Evolutionary conservation across 345 rosid genomes (phyloP), one percentile per base, ranked within the genome.

Genomic region (thale cress (Arabidopsis thaliana)): DNA sequence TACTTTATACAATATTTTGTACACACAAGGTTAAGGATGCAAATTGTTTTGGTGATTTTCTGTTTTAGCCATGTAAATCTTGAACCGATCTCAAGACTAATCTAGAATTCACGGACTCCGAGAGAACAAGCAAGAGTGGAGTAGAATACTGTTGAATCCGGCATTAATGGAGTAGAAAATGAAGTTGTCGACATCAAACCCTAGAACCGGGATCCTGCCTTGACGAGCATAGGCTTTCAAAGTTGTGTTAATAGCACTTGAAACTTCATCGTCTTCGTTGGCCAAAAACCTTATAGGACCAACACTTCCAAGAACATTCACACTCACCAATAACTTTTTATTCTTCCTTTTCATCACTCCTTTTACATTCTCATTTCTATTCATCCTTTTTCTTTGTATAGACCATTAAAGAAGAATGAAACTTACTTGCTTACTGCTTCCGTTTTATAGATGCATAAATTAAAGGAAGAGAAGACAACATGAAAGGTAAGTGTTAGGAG

Each of bases 121-220:
- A 58, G 10, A 6, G 28, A 25, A 61, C n/a, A 52, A 23, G 4
- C 14, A 51, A 37, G 25, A 22, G 6, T 45, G 20, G 4, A 10
- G 57, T 64, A 40, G 36, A 59, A 8, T 80, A 87, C 86, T 82
- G 14, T 78, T 78, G 36, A 84, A 87, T 41, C 79, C 73, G 45
- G 77, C 67, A 66, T 75, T 69, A 40, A 74, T 55, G 57, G 64
- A 72, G 78, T 87, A 84, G 69, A 90, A 88, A 65, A 78, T 66
- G 79, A 90, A 90, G 65, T 81, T 79, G 46, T 84, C 63, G 37
- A 81, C 70, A 38, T 87, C 75, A 4, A 82, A 75, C 38, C 96
- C 91, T 25, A 93, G 93, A 79, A 86, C 77, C 0, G 93, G 98
- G 61, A 90, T 86, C 41, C 98, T 85, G 41, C 95, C 95, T 78